phyloP scores from a whole-genome alignment of 129 eudicot genomes.

The Flaveria robusta region DNA sequence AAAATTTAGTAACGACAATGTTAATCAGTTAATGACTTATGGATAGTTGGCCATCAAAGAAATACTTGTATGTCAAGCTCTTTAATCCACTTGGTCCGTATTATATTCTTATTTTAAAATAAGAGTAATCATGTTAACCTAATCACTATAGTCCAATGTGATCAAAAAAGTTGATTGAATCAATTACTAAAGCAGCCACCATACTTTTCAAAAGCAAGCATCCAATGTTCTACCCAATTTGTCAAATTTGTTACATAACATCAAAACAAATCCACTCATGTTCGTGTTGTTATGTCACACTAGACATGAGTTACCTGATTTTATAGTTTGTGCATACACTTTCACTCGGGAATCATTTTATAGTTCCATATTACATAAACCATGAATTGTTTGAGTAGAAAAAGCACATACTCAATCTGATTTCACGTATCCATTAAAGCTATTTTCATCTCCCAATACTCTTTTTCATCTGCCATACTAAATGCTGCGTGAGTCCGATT shows the following conservation, averaged over 20 bases:
- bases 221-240: neutral
- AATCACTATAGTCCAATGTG: neutral
- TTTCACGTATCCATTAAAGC: neutral
- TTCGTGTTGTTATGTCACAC: too few relatives aligned
- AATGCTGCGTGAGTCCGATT: neutral
- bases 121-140: conserved; percentile 5
- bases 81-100: neutral
- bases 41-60: too few relatives aligned
- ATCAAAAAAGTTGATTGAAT: neutral
- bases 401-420: neutral
- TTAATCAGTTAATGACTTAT: too few relatives aligned
- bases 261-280: neutral
- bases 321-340: neutral
- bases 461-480: neutral
- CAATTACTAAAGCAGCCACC: neutral
- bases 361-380: neutral
- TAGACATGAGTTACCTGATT: neutral
- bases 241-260: neutral
- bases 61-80: neutral
- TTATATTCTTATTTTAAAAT: neutral
- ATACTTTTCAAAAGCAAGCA: neutral
- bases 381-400: neutral
- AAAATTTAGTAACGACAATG: neutral
- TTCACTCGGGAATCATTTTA: neutral
- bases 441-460: neutral